Evolutionary conservation across 306 rosid genomes (phyloP).

Genomic region (Gynostemma pentaphyllum): DNA sequence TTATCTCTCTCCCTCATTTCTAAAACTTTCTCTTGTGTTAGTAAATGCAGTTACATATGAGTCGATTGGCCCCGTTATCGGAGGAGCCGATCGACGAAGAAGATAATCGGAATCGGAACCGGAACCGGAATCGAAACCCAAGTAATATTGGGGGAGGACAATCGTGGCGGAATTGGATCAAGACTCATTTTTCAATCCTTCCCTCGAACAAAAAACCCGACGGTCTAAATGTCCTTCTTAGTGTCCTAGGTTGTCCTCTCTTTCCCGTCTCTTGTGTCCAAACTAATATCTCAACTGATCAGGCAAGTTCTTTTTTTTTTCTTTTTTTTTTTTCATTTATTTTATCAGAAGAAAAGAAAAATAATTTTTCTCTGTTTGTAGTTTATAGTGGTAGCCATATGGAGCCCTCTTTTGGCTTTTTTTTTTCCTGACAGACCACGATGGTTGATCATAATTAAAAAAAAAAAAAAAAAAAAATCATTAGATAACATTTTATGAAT

Average conservation of each 20-base stretch:
- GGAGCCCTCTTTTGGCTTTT: neutral
- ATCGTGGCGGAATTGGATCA: constrained; percentile 87
- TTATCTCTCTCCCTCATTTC: neutral
- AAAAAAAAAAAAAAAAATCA: no score
- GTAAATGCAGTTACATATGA: constrained; percentile 26
- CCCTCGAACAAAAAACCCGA: constrained; percentile 55
- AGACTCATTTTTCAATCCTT: constrained; percentile 42
- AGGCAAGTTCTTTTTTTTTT: constrained; percentile 24
- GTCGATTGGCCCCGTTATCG: constrained; percentile 68
- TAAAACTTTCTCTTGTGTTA: neutral
- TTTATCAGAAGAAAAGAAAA: neutral
- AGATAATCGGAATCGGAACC: constrained; percentile 3
- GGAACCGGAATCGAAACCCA: neutral
- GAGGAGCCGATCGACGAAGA: constrained; percentile 81
- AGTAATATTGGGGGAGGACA: constrained; percentile 38
- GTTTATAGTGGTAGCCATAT: neutral
- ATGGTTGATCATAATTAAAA: no score
- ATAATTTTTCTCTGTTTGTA: neutral
- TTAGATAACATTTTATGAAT: no score
- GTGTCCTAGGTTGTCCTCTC: constrained; percentile 89
- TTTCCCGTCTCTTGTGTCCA: constrained; percentile 60
- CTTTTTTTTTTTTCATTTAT: neutral
- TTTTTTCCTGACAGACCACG: neutral
- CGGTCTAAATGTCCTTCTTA: constrained; percentile 64
- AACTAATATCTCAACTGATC: constrained; percentile 30